Evolutionary conservation across 352 stramenopile species (phyloP).

Genomic region (Phytopythium aichiense): DNA sequence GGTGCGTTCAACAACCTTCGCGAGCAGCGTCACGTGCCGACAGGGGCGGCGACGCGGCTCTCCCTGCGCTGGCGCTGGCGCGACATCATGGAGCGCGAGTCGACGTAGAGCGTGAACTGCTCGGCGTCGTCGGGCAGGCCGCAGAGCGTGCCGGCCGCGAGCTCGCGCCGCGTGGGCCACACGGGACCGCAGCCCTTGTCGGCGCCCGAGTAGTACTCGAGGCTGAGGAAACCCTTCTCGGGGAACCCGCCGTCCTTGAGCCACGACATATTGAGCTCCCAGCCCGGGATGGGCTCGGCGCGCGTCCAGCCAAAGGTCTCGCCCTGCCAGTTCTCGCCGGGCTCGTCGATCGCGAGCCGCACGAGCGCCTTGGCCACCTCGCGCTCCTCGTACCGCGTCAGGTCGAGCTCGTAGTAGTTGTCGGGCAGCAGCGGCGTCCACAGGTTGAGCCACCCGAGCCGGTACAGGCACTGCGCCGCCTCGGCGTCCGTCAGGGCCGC

Average conservation of each 20-base stretch:
- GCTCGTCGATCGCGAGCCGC: conserved; percentile 73
- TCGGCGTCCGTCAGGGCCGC: conserved; percentile 54
- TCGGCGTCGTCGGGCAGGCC: conserved; percentile 47
- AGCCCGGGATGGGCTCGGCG: conserved; percentile 73
- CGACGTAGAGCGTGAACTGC: conserved; percentile 46
- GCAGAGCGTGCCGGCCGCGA: conserved; percentile 46
- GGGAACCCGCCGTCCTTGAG: conserved; percentile 75
- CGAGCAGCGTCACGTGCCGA: too few species aligned
- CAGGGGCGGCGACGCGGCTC: background rate
- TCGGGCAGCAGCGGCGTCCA: conserved; percentile 63
- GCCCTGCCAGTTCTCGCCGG: conserved; percentile 75
- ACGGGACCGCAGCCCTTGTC: conserved; percentile 70
- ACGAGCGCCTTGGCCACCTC: conserved; percentile 72
- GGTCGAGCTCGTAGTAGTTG: conserved; percentile 75
- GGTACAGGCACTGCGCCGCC: conserved; percentile 52
- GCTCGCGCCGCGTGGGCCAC: conserved; percentile 56
- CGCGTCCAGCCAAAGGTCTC: conserved; percentile 77
- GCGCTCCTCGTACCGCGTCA: conserved; percentile 66
- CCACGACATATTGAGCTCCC: conserved; percentile 80
- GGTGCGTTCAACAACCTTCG: background rate
- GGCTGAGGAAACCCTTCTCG: conserved; percentile 67
- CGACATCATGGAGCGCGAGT: conserved; percentile 46
- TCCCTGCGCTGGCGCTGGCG: conserved; percentile 12
- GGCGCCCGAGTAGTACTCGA: conserved; percentile 76
- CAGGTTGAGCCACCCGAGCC: conserved; percentile 70